phyloP scores from a whole-genome alignment of 768 basidiomycete species.

The Scleroderma bovista region DNA sequence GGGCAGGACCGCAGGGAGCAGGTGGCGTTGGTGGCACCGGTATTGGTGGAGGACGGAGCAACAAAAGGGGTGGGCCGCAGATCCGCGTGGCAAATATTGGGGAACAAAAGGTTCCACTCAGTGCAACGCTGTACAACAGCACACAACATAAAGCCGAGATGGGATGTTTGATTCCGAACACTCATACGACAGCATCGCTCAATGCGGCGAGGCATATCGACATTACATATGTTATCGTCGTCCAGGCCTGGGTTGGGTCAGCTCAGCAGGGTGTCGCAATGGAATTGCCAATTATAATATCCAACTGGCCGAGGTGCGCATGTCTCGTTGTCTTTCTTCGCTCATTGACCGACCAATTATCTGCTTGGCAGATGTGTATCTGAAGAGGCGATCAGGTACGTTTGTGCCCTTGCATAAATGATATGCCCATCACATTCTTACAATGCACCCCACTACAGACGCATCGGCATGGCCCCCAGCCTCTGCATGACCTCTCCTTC shows the following conservation, averaged over 20 bases:
- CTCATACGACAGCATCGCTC: slow-evolving; percentile 76
- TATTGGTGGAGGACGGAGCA: slow-evolving; percentile 12
- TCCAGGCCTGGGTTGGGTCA: slow-evolving; percentile 73
- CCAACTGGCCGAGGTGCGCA: slow-evolving; percentile 79
- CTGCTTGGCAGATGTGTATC: slow-evolving; percentile 57
- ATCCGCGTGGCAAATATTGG: slow-evolving; percentile 49
- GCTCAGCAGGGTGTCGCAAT: slow-evolving; percentile 52
- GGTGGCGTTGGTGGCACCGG: not conserved
- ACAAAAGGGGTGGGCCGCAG: slow-evolving; percentile 57
- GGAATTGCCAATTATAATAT: slow-evolving; percentile 75
- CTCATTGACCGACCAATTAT: too few species aligned
- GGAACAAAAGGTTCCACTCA: slow-evolving; percentile 69
- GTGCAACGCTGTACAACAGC: slow-evolving; percentile 69
- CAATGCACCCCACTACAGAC: slow-evolving; percentile 23
- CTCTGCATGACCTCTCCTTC: slow-evolving; percentile 28
- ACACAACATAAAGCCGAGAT: slow-evolving; percentile 70
- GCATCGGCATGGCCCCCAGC: slow-evolving; percentile 45
- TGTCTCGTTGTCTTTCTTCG: not conserved
- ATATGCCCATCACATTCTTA: slow-evolving; percentile 1
- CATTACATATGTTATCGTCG: slow-evolving; percentile 70
- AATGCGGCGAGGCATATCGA: slow-evolving; percentile 82
- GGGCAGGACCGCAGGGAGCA: slow-evolving; percentile 46
- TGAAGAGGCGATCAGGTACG: slow-evolving; percentile 56
- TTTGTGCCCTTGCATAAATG: not conserved
- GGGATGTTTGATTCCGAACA: slow-evolving; percentile 58